phyloP scores from a whole-genome alignment of 2,329 filamentous ascomycete species.

The Chaetomium globosum region DNA sequence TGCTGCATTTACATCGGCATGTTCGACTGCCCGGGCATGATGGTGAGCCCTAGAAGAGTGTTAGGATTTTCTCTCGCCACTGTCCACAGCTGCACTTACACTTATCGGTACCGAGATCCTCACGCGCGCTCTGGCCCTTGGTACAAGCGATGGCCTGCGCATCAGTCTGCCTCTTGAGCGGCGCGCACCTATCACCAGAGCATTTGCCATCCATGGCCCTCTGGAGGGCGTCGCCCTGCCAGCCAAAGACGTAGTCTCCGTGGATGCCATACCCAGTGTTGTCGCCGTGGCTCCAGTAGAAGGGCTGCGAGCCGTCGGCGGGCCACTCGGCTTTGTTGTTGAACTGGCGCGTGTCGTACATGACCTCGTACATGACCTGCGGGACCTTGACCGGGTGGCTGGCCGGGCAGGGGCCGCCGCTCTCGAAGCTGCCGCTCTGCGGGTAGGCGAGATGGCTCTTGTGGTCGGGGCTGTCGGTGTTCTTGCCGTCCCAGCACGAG shows the following conservation, averaged over 20 bases:
- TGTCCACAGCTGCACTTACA: slow-evolving; percentile 8
- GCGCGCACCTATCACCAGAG: slow-evolving; percentile 20
- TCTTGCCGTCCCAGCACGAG: slow-evolving; percentile 57
- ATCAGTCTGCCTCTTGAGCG: slow-evolving; percentile 27
- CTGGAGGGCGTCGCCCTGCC: slow-evolving; percentile 44
- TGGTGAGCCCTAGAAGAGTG: not conserved
- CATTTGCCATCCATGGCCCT: slow-evolving; percentile 43
- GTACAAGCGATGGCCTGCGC: slow-evolving; percentile 26
- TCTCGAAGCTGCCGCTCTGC: slow-evolving; percentile 37
- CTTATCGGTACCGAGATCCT: slow-evolving; percentile 21
- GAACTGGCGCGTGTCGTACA: slow-evolving; percentile 42
- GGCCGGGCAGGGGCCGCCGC: slow-evolving; percentile 33
- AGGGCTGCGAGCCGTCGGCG: slow-evolving; percentile 38
- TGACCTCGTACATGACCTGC: slow-evolving; percentile 38
- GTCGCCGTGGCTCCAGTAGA: slow-evolving; percentile 42
- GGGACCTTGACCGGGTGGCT: slow-evolving; percentile 35
- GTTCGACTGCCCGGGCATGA: slow-evolving; percentile 10
- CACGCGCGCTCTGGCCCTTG: slow-evolving; percentile 15
- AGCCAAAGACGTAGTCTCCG: slow-evolving; percentile 47
- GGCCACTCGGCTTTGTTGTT: slow-evolving; percentile 30
- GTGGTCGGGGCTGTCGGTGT: slow-evolving; percentile 52
- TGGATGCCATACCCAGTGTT: slow-evolving; percentile 46
- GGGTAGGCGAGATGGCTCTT: slow-evolving; percentile 52
- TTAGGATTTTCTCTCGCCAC: not conserved
- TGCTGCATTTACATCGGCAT: not conserved